Base-by-base conservation (phyloP, 1,284 basidiomycete species). In the Leccinum cinnamomeum region DNA sequence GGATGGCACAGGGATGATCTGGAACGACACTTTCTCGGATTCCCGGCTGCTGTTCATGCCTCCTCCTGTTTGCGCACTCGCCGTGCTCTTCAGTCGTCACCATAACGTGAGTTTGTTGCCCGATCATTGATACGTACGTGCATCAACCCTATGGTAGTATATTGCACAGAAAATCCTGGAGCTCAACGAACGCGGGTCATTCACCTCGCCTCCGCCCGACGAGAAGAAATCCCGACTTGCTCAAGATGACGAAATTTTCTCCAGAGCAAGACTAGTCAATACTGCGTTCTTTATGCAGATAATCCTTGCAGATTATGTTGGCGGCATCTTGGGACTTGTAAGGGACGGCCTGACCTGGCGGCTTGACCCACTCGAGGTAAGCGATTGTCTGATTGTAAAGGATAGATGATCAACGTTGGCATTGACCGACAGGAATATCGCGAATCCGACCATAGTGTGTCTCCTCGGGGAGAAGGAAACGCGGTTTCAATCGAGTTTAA, bases 181-280 rank as follows among this genome's bases (percentile, higher is more conserved):
- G 58, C 85, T 92, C 71, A 91, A 94, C 70, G 90, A 92, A 71
- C 71, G 75, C 18, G 79, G 81, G 1, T 80, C 73, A 3, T 86
- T 80, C 46, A 41, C 30, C 5, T 58, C 35, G 4, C 72, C 69
- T 35, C 28, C 6, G 2, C 37, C 46, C 74, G 59, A 72, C 18
- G 72, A 77, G 28, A 71, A 73, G 16, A 72, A 70, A 23, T 70
- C 77, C 35, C 70, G 71, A 20, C 67, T 64, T 35, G 75, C 71
- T 0, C 89, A 91, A 69, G 89, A 90, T 63, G 84, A 90, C 57
- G 90, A 91, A 69, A 82, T 94, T 58, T 94, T 92, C 79, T 80
- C 90, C 61, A 85, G 87, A 23, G 82, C 91, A 7, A 82, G 91
- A 41, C 77, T 91, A 56, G 85, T 94, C 64, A 94, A 94, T 73